phyloP scores from a whole-genome alignment of 768 basidiomycete species.

The Amanita molliuscula region DNA sequence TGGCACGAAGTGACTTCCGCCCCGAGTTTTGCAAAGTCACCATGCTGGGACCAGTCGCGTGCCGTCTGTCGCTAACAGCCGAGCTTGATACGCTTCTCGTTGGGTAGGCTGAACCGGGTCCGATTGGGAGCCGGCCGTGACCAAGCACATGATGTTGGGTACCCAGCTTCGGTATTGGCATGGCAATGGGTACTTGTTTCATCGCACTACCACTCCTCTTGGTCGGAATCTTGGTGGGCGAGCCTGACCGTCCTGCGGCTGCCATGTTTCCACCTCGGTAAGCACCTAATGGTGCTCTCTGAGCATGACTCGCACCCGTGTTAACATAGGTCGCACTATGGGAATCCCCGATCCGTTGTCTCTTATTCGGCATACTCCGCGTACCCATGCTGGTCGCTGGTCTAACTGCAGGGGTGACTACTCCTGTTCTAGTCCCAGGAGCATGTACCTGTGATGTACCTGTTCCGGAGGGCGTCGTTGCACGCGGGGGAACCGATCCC shows the following conservation, averaged over 20 bases:
- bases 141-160: conserved; percentile 46
- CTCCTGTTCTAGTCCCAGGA: conserved; percentile 29
- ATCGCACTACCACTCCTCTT: conserved; percentile 19
- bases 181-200: conserved; percentile 19
- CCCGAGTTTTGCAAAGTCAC: conserved; percentile 27
- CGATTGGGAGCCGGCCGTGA: conserved; percentile 35
- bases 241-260: conserved; percentile 20
- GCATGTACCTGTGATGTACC: conserved; percentile 22
- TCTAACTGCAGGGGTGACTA: conserved; percentile 56
- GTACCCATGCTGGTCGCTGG: conserved; percentile 35
- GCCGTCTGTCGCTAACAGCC: conserved; percentile 14
- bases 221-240: conserved; percentile 42
- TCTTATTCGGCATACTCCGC: conserved; percentile 51
- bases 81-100: conserved; percentile 11
- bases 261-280: conserved; percentile 27
- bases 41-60: conserved; percentile 14
- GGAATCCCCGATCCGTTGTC: conserved; percentile 43
- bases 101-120: conserved; percentile 14
- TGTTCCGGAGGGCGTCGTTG: conserved; percentile 43
- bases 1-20: conserved; percentile 16
- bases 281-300: conserved; percentile 29
- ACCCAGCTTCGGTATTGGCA: conserved; percentile 40
- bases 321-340: conserved; percentile 11
- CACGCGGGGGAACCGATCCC: conserved; percentile 50
- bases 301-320: conserved; percentile 14